These are phyloP conservation scores for Aspergillus sparsus DNA, from an alignment of 495 filamentous ascomycete genomes.

Conservation along the genomic window DNA sequence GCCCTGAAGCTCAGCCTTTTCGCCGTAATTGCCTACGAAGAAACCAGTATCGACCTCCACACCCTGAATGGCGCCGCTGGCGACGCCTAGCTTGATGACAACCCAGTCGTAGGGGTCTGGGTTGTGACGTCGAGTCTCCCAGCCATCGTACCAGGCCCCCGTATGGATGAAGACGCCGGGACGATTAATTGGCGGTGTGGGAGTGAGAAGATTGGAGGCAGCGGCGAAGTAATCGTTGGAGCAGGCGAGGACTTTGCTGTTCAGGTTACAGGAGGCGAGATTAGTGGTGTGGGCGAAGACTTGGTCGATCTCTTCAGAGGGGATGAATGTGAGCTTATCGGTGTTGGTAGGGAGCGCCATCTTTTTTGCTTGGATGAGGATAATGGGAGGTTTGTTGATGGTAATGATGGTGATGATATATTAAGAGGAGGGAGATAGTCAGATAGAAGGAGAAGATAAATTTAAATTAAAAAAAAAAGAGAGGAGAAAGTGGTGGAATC, in stretches of 20 bases:
- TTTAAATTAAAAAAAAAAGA: background rate
- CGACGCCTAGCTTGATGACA: slow-evolving; percentile 75
- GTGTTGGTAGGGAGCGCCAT: slow-evolving; percentile 20
- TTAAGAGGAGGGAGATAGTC: too few species aligned
- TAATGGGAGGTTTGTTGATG: background rate
- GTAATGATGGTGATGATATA: background rate
- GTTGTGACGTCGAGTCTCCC: slow-evolving; percentile 93
- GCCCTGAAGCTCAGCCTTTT: slow-evolving; percentile 79
- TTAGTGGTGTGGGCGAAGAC: slow-evolving; percentile 67
- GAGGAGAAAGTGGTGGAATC: background rate
- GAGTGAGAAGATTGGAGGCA: slow-evolving; percentile 76
- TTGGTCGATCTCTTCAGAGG: slow-evolving; percentile 63
- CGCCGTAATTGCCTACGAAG: slow-evolving; percentile 87
- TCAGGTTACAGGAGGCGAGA: slow-evolving; percentile 72
- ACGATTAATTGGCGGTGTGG: slow-evolving; percentile 70
- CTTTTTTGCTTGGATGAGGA: background rate
- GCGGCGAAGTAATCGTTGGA: slow-evolving; percentile 91
- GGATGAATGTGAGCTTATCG: slow-evolving; percentile 33
- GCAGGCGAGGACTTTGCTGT: slow-evolving; percentile 71
- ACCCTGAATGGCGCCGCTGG: slow-evolving; percentile 72
- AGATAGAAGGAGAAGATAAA: background rate
- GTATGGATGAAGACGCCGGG: slow-evolving; percentile 81
- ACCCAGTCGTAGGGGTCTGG: slow-evolving; percentile 78
- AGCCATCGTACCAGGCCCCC: slow-evolving; percentile 94
- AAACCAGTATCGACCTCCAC: slow-evolving; percentile 85